These are phyloP conservation scores for Canavalia gladiata DNA, from an alignment of 306 rosid genomes.

Conservation along the genomic window DNA sequence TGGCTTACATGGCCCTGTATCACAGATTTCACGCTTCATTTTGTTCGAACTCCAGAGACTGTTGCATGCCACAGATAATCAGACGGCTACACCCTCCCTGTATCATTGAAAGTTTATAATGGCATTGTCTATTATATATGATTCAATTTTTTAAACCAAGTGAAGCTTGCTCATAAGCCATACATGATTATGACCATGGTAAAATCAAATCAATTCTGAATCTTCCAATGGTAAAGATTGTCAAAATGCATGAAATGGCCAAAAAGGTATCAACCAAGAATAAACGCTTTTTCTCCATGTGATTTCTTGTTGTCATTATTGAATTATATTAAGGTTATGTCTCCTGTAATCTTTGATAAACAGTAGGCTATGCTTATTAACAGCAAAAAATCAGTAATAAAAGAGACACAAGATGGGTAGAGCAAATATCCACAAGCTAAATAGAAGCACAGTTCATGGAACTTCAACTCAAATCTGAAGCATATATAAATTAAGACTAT, in stretches of 20 bases:
- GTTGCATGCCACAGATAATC: not conserved
- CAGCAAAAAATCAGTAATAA: not conserved
- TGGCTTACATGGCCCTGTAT: constrained; percentile 16
- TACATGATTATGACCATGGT: constrained; percentile 8
- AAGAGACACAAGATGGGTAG: not conserved
- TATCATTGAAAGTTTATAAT: not conserved
- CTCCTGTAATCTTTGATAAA: constrained; percentile 5
- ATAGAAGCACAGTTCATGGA: not conserved
- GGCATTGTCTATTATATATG: not conserved
- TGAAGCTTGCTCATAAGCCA: not conserved
- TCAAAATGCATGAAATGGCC: constrained; percentile 10
- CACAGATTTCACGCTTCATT: constrained; percentile 16
- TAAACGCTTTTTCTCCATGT: not conserved
- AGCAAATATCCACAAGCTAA: not conserved
- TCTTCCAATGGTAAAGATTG: constrained; percentile 6
- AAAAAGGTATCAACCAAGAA: not conserved
- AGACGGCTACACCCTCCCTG: constrained; percentile 17
- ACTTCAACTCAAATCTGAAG: not conserved
- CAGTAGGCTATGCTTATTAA: not conserved
- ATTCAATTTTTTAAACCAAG: constrained; percentile 13
- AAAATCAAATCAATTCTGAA: not conserved
- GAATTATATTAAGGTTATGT: constrained; percentile 22
- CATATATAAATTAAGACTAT: not conserved
- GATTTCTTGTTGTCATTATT: not conserved
- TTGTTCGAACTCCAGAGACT: constrained; percentile 1